phyloP scores from a whole-genome alignment of 139 green algal species.

The Zygnema circumcarinatum region DNA sequence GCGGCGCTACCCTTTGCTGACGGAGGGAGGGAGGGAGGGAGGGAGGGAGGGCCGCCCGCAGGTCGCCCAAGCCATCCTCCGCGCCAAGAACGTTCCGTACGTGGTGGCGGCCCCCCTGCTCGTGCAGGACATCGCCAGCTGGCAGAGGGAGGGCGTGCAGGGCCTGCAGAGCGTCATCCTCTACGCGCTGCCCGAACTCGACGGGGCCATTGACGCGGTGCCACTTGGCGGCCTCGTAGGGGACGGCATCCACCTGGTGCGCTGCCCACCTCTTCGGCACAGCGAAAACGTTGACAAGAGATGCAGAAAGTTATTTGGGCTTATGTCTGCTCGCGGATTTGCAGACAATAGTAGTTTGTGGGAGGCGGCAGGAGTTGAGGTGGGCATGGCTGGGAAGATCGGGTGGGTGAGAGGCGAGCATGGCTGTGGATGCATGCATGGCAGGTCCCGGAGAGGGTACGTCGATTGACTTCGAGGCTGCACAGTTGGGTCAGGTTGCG shows the following conservation, averaged over 20 bases:
- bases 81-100: slow-evolving; percentile 93
- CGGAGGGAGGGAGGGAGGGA: background rate
- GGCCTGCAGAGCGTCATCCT: slow-evolving; percentile 95
- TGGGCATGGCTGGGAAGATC: no score
- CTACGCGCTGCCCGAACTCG: slow-evolving; percentile 95
- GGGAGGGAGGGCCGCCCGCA: slow-evolving; percentile 5
- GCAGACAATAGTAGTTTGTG: no score
- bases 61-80: slow-evolving; percentile 87
- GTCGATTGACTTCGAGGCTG: slow-evolving; percentile 71
- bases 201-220: slow-evolving; percentile 94
- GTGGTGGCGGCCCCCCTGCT: slow-evolving; percentile 92
- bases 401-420: no score
- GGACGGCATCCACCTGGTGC: slow-evolving; percentile 91
- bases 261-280: slow-evolving; percentile 8
- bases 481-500: slow-evolving; percentile 78
- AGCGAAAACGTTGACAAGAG: background rate
- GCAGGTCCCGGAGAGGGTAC: slow-evolving; percentile 53
- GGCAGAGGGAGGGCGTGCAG: slow-evolving; percentile 67
- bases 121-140: slow-evolving; percentile 87
- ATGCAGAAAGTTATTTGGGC: background rate
- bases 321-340: no score
- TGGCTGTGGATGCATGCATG: no score
- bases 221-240: slow-evolving; percentile 87
- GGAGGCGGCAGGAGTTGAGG: no score
- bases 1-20: background rate